Percentiles rank a stretch among this genome's conserved stretches.
These are phyloP conservation scores for Rhizophora mangle DNA, from an alignment of 345 rosid species.

Conservation along the genomic window DNA sequence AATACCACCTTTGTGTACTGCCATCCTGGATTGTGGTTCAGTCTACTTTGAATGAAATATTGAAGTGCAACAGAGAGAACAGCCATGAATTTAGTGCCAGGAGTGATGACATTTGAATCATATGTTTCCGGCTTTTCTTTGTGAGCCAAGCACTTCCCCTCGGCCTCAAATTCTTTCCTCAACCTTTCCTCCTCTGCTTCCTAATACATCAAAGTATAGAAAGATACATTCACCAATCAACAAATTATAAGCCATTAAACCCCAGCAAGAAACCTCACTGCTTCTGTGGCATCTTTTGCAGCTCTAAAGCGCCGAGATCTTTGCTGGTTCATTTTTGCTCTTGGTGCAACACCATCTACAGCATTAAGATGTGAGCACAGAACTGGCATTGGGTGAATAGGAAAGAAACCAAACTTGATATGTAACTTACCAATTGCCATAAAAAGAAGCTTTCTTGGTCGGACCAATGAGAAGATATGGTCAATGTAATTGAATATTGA, in stretches of 20 bases:
- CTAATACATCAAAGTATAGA: conserved; percentile 33
- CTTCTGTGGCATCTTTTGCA: conserved; percentile 96
- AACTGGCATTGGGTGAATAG: not conserved
- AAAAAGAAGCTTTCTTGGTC: conserved; percentile 93
- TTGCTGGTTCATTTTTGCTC: conserved; percentile 99
- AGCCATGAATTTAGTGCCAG: conserved; percentile 94
- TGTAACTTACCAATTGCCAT: conserved; percentile 79
- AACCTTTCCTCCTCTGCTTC: conserved; percentile 92
- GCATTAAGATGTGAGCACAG: not conserved
- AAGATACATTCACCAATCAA: conserved; percentile 10
- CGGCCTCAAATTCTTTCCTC: conserved; percentile 74
- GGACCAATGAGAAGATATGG: conserved; percentile 78
- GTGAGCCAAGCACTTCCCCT: conserved; percentile 50
- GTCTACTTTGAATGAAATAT: conserved; percentile 78
- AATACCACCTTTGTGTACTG: conserved; percentile 67
- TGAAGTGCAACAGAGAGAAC: conserved; percentile 86
- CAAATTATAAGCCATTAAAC: not conserved
- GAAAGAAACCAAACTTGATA: conserved; percentile 11
- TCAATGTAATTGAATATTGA: conserved; percentile 88
- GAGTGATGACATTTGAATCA: conserved; percentile 97
- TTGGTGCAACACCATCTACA: conserved; percentile 97
- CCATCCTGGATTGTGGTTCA: conserved; percentile 86
- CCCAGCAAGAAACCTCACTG: conserved; percentile 45
- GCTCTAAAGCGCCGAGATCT: conserved; percentile 92
- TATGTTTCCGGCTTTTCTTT: conserved; percentile 76